phyloP scores from a whole-genome alignment of 1,284 basidiomycete species.

The Cutaneotrichosporon spelunceum region DNA sequence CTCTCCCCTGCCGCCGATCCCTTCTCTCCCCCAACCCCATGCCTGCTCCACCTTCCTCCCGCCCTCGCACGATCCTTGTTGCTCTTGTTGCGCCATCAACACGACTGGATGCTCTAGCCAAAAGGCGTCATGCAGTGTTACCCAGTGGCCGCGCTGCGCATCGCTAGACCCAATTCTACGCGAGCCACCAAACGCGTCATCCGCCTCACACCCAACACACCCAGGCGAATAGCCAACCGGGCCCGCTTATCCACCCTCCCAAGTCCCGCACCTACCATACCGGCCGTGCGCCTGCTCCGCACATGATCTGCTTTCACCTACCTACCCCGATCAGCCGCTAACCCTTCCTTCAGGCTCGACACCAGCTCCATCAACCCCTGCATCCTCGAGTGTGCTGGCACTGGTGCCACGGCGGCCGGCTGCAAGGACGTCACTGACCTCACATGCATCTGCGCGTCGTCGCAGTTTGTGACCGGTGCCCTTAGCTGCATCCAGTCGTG shows the following conservation, averaged over 20 bases:
- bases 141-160: background rate
- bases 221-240: background rate
- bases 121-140: no score
- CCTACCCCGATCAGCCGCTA: background rate
- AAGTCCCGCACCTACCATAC: background rate
- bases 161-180: background rate
- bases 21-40: background rate
- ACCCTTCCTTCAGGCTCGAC: conserved; percentile 8
- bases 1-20: background rate
- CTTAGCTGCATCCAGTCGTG: conserved; percentile 2
- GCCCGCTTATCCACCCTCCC: background rate
- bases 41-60: background rate
- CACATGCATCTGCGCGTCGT: conserved; percentile 9
- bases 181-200: background rate
- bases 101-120: no score
- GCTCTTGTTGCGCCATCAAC: background rate
- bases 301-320: background rate
- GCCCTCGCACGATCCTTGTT: no score
- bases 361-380: conserved; percentile 7
- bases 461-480: background rate
- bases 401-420: conserved; percentile 5
- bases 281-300: background rate
- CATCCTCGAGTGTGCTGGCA: conserved; percentile 7
- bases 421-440: conserved; percentile 7
- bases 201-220: no score